phyloP scores from a whole-genome alignment of 139 green algal species.

The Coccomyxa sp. region DNA sequence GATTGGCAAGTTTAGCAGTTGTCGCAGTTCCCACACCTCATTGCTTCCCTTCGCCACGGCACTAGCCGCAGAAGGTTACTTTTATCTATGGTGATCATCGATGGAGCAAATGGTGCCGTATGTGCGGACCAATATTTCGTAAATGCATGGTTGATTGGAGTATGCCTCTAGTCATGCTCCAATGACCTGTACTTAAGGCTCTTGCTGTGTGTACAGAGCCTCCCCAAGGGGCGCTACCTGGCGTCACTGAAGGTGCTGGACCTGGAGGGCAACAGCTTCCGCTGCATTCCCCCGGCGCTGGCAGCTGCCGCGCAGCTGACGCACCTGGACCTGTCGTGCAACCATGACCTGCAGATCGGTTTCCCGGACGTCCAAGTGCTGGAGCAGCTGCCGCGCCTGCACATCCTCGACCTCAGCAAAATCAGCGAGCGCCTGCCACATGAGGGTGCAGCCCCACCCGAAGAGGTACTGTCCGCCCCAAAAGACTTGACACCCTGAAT shows the following conservation, averaged over 20 bases:
- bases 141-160: too few species aligned
- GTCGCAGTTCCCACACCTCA: too few species aligned
- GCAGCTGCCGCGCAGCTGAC: conserved; percentile 28
- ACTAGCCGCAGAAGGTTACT: too few species aligned
- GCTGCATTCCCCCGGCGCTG: conserved; percentile 25
- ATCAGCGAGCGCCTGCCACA: neutral
- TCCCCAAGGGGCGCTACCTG: conserved; percentile 37
- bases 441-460: neutral
- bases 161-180: too few species aligned
- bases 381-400: neutral
- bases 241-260: conserved; percentile 34
- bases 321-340: conserved; percentile 37
- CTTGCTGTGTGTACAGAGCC: neutral
- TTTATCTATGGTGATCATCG: too few species aligned
- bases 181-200: too few species aligned
- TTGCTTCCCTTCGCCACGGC: too few species aligned
- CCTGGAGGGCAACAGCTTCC: conserved; percentile 46
- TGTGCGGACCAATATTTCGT: too few species aligned
- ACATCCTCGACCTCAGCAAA: conserved; percentile 1
- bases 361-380: neutral
- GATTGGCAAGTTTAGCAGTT: too few species aligned
- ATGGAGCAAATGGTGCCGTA: too few species aligned
- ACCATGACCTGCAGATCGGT: conserved; percentile 35
- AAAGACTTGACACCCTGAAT: neutral
- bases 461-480: neutral